These are phyloP conservation scores for Spergularia bocconei DNA, from an alignment of 148 eudicot genomes.

Conservation along the genomic window DNA sequence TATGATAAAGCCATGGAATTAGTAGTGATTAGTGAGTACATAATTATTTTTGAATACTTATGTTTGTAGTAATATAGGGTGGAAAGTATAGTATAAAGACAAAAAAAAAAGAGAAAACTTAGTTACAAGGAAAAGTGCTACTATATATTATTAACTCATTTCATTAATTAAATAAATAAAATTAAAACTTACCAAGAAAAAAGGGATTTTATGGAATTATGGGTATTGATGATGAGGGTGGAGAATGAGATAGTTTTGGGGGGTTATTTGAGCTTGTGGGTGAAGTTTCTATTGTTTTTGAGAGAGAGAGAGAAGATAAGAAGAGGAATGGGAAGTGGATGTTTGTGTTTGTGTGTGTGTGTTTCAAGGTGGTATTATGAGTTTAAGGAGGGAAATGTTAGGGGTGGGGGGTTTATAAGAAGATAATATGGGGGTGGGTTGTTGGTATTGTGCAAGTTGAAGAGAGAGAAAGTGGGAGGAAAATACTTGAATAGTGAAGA, in stretches of 20 bases:
- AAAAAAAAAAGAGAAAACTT: conserved; percentile 11
- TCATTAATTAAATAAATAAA: neutral
- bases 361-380: no score
- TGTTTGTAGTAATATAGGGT: neutral
- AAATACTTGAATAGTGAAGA: neutral
- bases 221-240: neutral
- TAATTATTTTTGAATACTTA: neutral
- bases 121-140: conserved; percentile 9
- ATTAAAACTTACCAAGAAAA: conserved; percentile 10
- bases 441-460: conserved; percentile 24
- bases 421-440: conserved; percentile 22
- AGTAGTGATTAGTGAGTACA: neutral
- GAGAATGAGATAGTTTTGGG: neutral
- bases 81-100: neutral
- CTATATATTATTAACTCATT: no score
- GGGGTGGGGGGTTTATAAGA: neutral
- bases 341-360: neutral
- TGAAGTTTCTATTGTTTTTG: neutral
- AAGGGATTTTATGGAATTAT: neutral
- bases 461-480: conserved; percentile 16
- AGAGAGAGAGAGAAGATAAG: neutral
- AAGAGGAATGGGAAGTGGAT: neutral
- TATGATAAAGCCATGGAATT: neutral
- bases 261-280: neutral
- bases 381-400: neutral